phyloP scores from a whole-genome alignment of 257 asterid genomes.

The Prunella vulgaris region DNA sequence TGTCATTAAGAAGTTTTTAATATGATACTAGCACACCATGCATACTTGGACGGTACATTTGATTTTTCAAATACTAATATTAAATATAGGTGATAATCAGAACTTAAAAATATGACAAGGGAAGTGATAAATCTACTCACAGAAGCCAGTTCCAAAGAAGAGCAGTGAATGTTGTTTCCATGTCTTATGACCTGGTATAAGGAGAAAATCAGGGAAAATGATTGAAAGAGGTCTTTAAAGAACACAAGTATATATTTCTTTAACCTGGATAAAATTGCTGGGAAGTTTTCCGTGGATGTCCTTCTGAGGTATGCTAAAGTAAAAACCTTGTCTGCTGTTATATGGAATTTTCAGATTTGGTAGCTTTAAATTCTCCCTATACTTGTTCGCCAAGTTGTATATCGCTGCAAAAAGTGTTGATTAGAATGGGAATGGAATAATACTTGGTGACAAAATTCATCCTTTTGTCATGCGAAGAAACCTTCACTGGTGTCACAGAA shows the following conservation, averaged over 20 bases:
- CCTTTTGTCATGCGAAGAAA: conserved; percentile 30
- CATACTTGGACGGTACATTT: background rate
- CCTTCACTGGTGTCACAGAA: conserved; percentile 99
- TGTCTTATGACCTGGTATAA: conserved; percentile 70
- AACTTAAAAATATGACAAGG: conserved; percentile 1
- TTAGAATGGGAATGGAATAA: conserved; percentile 32
- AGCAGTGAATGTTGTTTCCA: conserved; percentile 93
- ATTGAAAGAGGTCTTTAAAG: background rate
- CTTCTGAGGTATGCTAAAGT: conserved; percentile 93
- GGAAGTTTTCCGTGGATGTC: conserved; percentile 81
- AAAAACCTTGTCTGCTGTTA: conserved; percentile 92
- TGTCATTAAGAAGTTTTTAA: background rate
- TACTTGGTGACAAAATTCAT: conserved; percentile 17
- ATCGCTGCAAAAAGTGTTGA: conserved; percentile 57
- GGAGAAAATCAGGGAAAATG: conserved; percentile 19
- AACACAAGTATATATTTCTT: conserved; percentile 13
- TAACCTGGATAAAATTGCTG: conserved; percentile 92
- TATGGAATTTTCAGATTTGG: conserved; percentile 89
- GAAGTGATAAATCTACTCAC: conserved; percentile 47
- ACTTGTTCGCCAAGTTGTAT: conserved; percentile 87
- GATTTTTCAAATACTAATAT: background rate
- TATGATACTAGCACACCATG: background rate
- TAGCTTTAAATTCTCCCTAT: conserved; percentile 71
- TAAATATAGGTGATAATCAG: conserved; percentile 1
- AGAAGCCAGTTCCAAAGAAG: conserved; percentile 83